Conservation (phyloP, 2,329 filamentous ascomycete genomes). For the Tympanopsis confertula region DNA sequence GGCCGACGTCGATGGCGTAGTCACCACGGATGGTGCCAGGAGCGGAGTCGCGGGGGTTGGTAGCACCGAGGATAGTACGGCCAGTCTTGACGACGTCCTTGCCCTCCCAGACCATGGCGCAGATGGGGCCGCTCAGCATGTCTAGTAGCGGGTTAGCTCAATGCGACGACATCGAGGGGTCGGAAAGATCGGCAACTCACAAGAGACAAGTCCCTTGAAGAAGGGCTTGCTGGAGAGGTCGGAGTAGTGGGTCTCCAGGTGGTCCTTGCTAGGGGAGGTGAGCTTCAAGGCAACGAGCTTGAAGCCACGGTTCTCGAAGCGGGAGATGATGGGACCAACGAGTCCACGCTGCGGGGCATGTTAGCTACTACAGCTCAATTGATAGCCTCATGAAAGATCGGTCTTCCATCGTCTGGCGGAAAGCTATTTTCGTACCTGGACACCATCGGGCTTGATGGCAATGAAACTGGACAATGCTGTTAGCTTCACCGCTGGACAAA, state of each 20-base stretch:
- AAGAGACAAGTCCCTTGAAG: conserved; percentile 87
- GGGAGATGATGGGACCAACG: conserved; percentile 90
- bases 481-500: conserved; percentile 12
- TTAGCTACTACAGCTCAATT: too few species aligned
- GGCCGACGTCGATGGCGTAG: conserved; percentile 78
- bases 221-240: conserved; percentile 91
- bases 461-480: conserved; percentile 65
- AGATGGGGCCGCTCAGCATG: conserved; percentile 94
- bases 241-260: conserved; percentile 95
- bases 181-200: conserved; percentile 48
- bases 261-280: conserved; percentile 73
- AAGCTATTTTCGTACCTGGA: conserved; percentile 59
- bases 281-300: conserved; percentile 99
- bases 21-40: conserved; percentile 98
- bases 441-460: conserved; percentile 99
- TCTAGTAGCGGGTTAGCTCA: conserved; percentile 37
- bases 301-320: conserved; percentile 97
- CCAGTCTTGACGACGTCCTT: conserved; percentile 98
- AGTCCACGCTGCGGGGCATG: conserved; percentile 67
- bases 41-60: conserved; percentile 89
- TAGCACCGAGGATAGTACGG: conserved; percentile 93
- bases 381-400: too few species aligned
- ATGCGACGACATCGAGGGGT: too few species aligned
- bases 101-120: conserved; percentile 99
- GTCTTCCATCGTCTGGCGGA: conserved; percentile 10